Conservation (phyloP, 2,329 filamentous ascomycete genomes). For the Trichoderma citrinoviride region DNA sequence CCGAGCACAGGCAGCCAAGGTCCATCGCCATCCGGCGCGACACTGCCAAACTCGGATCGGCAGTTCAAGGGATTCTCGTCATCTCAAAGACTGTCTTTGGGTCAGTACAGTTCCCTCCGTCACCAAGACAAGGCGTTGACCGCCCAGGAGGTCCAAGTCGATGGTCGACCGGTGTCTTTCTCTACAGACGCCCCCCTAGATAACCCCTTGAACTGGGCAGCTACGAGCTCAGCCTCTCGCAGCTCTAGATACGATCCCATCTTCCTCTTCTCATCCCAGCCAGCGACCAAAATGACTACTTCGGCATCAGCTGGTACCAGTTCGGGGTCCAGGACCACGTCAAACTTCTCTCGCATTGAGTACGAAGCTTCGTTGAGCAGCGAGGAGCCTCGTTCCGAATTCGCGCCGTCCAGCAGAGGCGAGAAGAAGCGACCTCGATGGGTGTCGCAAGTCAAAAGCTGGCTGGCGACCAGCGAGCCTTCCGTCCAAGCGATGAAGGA, state of each 20-base stretch:
- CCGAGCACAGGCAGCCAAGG: neutral
- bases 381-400: conserved; percentile 24
- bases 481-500: conserved; percentile 49
- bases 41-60: conserved; percentile 13
- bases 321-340: conserved; percentile 19
- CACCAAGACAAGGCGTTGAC: neutral
- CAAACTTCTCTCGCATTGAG: conserved; percentile 26
- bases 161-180: conserved; percentile 8
- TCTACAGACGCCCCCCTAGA: neutral
- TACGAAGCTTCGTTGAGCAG: conserved; percentile 28
- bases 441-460: conserved; percentile 46
- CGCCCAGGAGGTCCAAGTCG: neutral
- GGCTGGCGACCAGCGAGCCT: conserved; percentile 50
- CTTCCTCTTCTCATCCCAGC: neutral
- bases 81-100: neutral
- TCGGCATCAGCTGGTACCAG: neutral
- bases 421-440: conserved; percentile 36
- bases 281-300: conserved; percentile 2
- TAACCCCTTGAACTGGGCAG: conserved; percentile 8
- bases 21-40: neutral
- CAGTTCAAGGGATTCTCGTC: neutral
- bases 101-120: neutral
- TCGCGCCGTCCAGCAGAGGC: conserved; percentile 5
- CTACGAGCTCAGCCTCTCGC: neutral
- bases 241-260: neutral